phyloP scores from a whole-genome alignment of 2,329 filamentous ascomycete species.

The Trichoderma sp. region DNA sequence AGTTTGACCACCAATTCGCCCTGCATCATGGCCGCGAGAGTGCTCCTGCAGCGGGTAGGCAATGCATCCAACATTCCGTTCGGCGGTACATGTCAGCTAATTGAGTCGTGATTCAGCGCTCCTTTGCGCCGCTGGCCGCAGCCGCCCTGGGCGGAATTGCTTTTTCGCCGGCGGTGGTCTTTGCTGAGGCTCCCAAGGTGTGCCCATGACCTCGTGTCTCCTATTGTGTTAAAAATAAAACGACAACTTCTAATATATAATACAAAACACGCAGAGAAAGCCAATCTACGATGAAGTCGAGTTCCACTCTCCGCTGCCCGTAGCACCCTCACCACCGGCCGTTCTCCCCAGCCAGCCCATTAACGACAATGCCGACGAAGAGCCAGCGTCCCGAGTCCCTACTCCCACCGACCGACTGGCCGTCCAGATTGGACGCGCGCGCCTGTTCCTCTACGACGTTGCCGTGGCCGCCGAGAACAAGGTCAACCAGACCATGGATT shows the following conservation, averaged over 20 bases:
- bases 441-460: slow-evolving; percentile 76
- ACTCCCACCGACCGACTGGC: slow-evolving; percentile 90
- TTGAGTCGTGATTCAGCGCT: slow-evolving; percentile 42
- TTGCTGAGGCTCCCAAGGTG: slow-evolving; percentile 52
- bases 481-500: slow-evolving; percentile 78
- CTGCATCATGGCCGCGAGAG: slow-evolving; percentile 58
- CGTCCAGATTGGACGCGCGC: slow-evolving; percentile 73
- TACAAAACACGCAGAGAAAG: slow-evolving; percentile 45
- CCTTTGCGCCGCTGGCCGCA: slow-evolving; percentile 53
- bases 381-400: slow-evolving; percentile 48
- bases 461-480: slow-evolving; percentile 73
- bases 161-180: slow-evolving; percentile 47
- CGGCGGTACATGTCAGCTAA: slow-evolving; percentile 30
- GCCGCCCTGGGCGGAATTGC: slow-evolving; percentile 49
- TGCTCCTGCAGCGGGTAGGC: slow-evolving; percentile 56
- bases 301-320: slow-evolving; percentile 38
- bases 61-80: not conserved
- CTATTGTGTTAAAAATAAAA: not conserved
- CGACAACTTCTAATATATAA: not conserved
- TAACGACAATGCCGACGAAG: slow-evolving; percentile 26
- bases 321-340: slow-evolving; percentile 30
- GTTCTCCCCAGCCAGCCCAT: slow-evolving; percentile 33
- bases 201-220: not conserved
- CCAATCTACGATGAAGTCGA: slow-evolving; percentile 79
- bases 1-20: slow-evolving; percentile 42